A percentile compares a stretch with the other conserved stretches of the same genome.
phyloP scores from a whole-genome alignment of 768 basidiomycete species.

The Auriscalpium microsporum region DNA sequence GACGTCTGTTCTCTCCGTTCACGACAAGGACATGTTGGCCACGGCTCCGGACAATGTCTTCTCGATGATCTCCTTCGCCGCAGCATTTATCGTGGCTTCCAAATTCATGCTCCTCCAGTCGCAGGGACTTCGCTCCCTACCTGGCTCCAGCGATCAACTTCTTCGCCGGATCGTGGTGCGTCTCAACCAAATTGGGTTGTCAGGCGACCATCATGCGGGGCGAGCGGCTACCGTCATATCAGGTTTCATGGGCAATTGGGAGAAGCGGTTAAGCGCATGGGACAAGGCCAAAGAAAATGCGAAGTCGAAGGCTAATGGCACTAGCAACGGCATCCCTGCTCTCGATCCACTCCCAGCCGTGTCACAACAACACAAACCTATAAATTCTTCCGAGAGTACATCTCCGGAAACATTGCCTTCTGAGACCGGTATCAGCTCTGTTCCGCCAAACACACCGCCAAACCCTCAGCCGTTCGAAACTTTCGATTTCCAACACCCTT shows the following conservation, averaged over 20 bases:
- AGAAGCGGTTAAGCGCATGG: not conserved
- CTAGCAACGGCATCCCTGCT: not conserved
- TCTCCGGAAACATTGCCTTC: not conserved
- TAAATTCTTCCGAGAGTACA: not conserved
- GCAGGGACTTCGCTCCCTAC: slow-evolving; percentile 1
- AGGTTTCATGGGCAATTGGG: slow-evolving; percentile 9
- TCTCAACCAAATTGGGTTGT: slow-evolving; percentile 6
- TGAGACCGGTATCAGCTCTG: not conserved
- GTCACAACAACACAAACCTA: not conserved
- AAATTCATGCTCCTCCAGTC: slow-evolving; percentile 26
- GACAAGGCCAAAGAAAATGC: not conserved
- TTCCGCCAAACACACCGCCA: not conserved
- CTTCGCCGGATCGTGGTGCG: slow-evolving; percentile 6
- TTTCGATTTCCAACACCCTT: slow-evolving; percentile 1
- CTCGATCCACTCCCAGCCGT: too few species aligned
- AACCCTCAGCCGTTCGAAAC: not conserved
- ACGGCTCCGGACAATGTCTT: slow-evolving; percentile 35
- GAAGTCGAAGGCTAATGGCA: not conserved
- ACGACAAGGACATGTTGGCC: slow-evolving; percentile 28
- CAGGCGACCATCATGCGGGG: slow-evolving; percentile 10
- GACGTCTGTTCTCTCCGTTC: slow-evolving; percentile 24
- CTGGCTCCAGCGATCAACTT: slow-evolving; percentile 9
- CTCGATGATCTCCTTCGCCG: slow-evolving; percentile 34
- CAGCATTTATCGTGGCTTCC: slow-evolving; percentile 33
- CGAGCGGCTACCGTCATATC: slow-evolving; percentile 8